Conservation (phyloP, 345 rosid genomes). For the Rhodamnia argentea region DNA sequence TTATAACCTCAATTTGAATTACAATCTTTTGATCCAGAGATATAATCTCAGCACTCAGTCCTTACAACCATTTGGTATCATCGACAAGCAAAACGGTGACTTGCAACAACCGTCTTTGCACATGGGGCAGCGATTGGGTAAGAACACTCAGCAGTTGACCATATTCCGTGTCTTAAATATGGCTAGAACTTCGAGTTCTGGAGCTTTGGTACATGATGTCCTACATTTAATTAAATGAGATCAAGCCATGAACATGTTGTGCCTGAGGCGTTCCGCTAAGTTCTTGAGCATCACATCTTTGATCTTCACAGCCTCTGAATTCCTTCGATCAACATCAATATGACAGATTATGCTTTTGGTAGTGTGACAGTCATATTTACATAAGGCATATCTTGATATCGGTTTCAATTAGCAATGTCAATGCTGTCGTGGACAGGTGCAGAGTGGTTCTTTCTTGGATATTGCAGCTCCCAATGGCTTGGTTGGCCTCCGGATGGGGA, state of each 20-base stretch:
- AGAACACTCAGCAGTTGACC: conserved; percentile 74
- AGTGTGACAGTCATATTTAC: not conserved
- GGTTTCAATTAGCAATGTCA: not conserved
- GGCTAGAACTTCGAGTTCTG: conserved; percentile 76
- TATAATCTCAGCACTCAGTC: conserved; percentile 43
- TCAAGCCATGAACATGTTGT: conserved; percentile 23
- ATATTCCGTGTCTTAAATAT: conserved; percentile 65
- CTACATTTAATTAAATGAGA: conserved; percentile 57
- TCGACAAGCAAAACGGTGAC: conserved; percentile 66
- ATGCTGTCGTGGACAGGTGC: conserved; percentile 93
- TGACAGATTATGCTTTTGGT: not conserved
- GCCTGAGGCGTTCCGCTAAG: conserved; percentile 57
- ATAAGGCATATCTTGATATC: not conserved
- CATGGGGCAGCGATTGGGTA: conserved; percentile 47
- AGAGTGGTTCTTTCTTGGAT: conserved; percentile 81
- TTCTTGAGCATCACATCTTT: not conserved
- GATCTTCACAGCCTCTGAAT: not conserved
- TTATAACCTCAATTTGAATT: not conserved
- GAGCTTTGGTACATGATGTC: conserved; percentile 69
- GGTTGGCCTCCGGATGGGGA: conserved; percentile 85
- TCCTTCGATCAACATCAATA: not conserved
- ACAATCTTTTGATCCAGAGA: conserved; percentile 27
- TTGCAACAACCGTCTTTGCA: conserved; percentile 59
- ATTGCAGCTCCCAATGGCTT: conserved; percentile 87
- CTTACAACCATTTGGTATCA: conserved; percentile 52